Evolutionary conservation across 2,329 filamentous ascomycete genomes (phyloP).

Genomic region (Sarocladium kiliense): DNA sequence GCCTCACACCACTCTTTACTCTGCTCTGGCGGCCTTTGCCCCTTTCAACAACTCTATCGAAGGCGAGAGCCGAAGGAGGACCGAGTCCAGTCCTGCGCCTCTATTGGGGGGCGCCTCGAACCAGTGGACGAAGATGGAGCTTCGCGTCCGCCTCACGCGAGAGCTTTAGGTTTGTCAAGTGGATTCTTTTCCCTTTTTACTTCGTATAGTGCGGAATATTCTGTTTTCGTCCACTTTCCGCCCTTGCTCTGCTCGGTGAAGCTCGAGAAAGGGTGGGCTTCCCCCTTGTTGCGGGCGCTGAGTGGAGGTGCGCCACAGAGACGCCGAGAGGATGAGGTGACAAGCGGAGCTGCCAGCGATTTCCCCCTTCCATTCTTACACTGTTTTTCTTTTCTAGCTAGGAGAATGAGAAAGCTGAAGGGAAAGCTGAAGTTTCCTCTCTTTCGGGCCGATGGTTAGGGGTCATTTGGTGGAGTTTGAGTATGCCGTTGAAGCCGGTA

Average conservation of each 20-base stretch:
- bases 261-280: not conserved
- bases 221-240: not conserved
- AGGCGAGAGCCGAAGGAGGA: too few species aligned
- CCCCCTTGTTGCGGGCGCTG: not conserved
- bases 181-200: not conserved
- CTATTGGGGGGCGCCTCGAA: too few species aligned
- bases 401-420: not conserved
- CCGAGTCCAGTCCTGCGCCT: too few species aligned
- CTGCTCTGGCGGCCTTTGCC: too few species aligned
- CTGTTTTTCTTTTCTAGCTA: too few species aligned
- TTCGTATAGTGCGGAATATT: not conserved
- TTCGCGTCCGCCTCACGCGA: too few species aligned
- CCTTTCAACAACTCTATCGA: too few species aligned
- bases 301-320: not conserved
- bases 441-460: not conserved
- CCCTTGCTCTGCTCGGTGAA: not conserved
- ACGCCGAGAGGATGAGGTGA: not conserved
- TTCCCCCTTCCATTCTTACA: too few species aligned
- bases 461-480: not conserved
- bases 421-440: not conserved
- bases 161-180: too few species aligned
- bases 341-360: not conserved
- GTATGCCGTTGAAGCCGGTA: not conserved
- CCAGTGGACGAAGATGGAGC: too few species aligned
- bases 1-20: too few species aligned